Conservation (phyloP, 495 filamentous ascomycete species). For the Thozetella sp. region DNA sequence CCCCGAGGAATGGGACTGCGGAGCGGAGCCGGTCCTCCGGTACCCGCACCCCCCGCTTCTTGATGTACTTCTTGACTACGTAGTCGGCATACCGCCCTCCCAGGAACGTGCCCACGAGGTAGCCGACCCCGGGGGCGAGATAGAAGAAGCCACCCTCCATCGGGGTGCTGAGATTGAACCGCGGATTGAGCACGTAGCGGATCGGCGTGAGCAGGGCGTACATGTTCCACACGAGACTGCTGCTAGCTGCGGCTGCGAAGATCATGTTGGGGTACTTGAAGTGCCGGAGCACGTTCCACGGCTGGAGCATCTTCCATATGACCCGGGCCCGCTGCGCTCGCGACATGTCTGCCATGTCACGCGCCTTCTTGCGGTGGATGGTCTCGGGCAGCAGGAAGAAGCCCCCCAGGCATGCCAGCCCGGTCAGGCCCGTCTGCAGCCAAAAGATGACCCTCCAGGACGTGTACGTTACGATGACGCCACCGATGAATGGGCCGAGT, state of each 20-base stretch:
- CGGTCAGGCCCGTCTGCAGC: slow-evolving; percentile 69
- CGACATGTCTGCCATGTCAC: slow-evolving; percentile 53
- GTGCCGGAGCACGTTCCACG: slow-evolving; percentile 58
- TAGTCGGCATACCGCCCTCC: slow-evolving; percentile 74
- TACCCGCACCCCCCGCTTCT: slow-evolving; percentile 56
- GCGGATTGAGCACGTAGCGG: slow-evolving; percentile 72
- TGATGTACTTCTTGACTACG: slow-evolving; percentile 63
- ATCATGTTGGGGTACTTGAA: slow-evolving; percentile 69
- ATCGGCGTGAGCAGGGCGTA: slow-evolving; percentile 74
- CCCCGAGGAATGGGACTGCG: slow-evolving; percentile 59
- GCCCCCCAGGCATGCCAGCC: slow-evolving; percentile 53
- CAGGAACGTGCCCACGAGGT: slow-evolving; percentile 68
- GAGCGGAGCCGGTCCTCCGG: slow-evolving; percentile 71
- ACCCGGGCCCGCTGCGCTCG: slow-evolving; percentile 44
- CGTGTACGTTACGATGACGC: slow-evolving; percentile 71
- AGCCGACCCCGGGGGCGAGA: slow-evolving; percentile 72
- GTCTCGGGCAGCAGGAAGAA: slow-evolving; percentile 72
- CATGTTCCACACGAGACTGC: slow-evolving; percentile 71
- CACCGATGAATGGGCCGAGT: slow-evolving; percentile 67
- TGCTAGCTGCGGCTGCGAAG: slow-evolving; percentile 59
- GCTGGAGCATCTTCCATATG: slow-evolving; percentile 63
- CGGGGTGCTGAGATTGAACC: slow-evolving; percentile 67
- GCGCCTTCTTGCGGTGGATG: slow-evolving; percentile 58
- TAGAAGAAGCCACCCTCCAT: slow-evolving; percentile 73
- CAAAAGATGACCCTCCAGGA: slow-evolving; percentile 75